phyloP scores from a whole-genome alignment of 306 rosid genomes.

The Acacia confusa region DNA sequence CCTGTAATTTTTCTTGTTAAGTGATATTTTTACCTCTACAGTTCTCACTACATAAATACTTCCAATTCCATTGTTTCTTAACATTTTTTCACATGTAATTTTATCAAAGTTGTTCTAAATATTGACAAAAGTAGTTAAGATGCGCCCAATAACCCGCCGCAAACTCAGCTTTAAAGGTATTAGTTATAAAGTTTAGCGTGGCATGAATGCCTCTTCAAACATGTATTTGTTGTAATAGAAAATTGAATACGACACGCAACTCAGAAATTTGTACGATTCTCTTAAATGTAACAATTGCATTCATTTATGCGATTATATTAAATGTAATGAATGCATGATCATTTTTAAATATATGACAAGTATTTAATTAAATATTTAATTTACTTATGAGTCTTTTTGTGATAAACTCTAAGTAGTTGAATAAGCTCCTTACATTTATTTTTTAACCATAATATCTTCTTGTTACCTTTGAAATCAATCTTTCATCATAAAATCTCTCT shows the following conservation, averaged over 20 bases:
- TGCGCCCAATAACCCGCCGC: not conserved
- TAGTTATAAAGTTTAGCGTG: not conserved
- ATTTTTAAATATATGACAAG: not conserved
- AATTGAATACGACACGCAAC: not conserved
- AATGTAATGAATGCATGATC: not conserved
- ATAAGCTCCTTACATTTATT: not conserved
- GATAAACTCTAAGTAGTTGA: not conserved
- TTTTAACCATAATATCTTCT: not conserved
- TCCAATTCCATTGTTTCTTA: not conserved
- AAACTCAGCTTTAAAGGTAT: not conserved
- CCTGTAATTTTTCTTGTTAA: not conserved
- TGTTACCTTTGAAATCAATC: not conserved
- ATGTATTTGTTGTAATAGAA: not conserved
- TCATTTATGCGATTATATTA: not conserved
- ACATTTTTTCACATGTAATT: not conserved
- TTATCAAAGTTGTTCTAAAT: not conserved
- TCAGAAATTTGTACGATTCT: not conserved
- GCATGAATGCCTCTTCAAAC: not conserved
- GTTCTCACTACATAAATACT: not conserved
- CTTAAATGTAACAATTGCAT: not conserved
- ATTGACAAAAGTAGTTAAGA: not conserved
- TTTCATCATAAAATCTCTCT: not conserved
- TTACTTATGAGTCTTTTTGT: not conserved
- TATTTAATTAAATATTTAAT: not conserved
- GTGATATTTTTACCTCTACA: not conserved